phyloP scores from a whole-genome alignment of 495 filamentous ascomycete species.

The Neurospora sp. region DNA sequence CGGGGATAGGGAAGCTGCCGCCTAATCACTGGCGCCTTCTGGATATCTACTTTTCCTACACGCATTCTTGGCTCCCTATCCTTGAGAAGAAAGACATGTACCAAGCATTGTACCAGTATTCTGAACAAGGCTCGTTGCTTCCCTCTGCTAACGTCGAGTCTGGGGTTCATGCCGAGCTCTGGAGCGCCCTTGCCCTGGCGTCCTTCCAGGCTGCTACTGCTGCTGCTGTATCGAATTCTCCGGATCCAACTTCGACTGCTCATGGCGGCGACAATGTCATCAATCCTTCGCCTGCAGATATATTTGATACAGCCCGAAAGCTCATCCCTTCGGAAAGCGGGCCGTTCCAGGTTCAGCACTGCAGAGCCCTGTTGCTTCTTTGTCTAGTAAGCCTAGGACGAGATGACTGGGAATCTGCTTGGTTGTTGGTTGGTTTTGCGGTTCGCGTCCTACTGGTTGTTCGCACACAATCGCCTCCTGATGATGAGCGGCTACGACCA shows the following conservation, averaged over 20 bases:
- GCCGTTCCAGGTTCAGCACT: conserved; percentile 47
- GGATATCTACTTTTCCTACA: conserved; percentile 63
- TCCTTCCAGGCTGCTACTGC: conserved; percentile 33
- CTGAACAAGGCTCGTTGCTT: conserved; percentile 19
- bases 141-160: conserved; percentile 26
- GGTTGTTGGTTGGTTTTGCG: conserved; percentile 53
- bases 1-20: conserved; percentile 33
- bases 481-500: conserved; percentile 22
- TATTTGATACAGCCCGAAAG: conserved; percentile 48
- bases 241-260: conserved; percentile 11
- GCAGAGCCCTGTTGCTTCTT: conserved; percentile 55
- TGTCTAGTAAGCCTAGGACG: conserved; percentile 49
- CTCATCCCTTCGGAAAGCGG: conserved; percentile 52
- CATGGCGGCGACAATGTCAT: neutral
- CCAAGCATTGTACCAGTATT: conserved; percentile 36
- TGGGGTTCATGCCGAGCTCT: conserved; percentile 53
- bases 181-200: conserved; percentile 51
- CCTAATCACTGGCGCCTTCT: conserved; percentile 53
- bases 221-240: neutral
- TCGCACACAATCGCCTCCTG: conserved; percentile 16
- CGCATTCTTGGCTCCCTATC: conserved; percentile 64
- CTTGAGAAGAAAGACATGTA: conserved; percentile 57
- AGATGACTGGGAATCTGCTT: conserved; percentile 45
- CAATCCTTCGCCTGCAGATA: conserved; percentile 23
- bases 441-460: conserved; percentile 47